These are phyloP conservation scores for Paecilomyces fulvus DNA, from an alignment of 2,329 filamentous ascomycete species.

Conservation along the genomic window DNA sequence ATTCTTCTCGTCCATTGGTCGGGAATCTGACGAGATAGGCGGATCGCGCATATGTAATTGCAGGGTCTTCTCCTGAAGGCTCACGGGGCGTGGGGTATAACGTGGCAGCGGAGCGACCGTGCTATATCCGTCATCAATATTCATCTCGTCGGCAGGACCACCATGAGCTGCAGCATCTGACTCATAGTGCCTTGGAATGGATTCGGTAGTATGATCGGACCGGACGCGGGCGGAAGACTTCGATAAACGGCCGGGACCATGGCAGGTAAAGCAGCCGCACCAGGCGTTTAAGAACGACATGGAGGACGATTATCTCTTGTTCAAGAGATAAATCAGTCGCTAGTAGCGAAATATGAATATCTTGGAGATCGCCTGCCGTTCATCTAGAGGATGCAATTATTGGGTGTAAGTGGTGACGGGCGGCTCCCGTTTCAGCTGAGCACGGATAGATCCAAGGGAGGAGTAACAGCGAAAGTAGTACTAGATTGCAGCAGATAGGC, in stretches of 20 bases:
- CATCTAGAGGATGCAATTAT: neutral
- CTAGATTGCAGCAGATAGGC: neutral
- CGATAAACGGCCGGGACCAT: conserved; percentile 1
- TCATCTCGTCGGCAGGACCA: conserved; percentile 6
- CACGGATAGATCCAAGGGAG: neutral
- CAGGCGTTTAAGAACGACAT: conserved; percentile 17
- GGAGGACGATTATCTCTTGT: neutral
- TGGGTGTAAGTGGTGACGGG: neutral
- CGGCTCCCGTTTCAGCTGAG: neutral
- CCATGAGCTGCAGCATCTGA: neutral
- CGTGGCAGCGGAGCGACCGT: conserved; percentile 28
- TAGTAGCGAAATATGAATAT: neutral
- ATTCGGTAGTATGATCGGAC: conserved; percentile 3
- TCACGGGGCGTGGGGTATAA: conserved; percentile 33
- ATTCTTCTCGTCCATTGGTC: conserved; percentile 22
- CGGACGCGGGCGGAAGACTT: neutral
- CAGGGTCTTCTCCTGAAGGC: conserved; percentile 32
- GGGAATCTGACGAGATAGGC: conserved; percentile 15
- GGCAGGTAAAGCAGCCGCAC: conserved; percentile 16
- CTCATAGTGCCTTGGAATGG: conserved; percentile 7
- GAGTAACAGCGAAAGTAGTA: neutral
- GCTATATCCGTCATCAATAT: conserved; percentile 21
- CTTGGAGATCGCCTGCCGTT: neutral
- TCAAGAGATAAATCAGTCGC: neutral
- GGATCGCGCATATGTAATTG: conserved; percentile 24